phyloP scores from a whole-genome alignment of 2,329 filamentous ascomycete species.

The Aspergillus fumigatiaffinis region DNA sequence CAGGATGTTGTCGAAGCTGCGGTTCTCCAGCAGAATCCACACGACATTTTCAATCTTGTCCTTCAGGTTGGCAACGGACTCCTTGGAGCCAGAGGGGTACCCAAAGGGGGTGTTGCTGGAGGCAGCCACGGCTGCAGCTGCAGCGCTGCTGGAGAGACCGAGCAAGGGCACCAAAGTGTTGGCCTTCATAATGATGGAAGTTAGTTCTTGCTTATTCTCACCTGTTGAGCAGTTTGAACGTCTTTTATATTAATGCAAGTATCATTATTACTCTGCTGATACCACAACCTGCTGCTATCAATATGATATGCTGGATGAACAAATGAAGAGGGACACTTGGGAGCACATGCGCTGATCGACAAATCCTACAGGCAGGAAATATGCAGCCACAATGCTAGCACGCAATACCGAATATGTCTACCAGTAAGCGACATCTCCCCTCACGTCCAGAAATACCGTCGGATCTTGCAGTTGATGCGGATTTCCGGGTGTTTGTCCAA shows the following conservation, averaged over 20 bases:
- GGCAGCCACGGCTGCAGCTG: constrained; percentile 1
- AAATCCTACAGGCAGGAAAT: neutral
- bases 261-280: neutral
- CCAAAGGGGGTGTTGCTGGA: neutral
- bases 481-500: neutral
- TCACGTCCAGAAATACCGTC: neutral
- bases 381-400: neutral
- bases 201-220: neutral
- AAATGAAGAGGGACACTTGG: neutral
- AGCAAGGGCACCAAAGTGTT: constrained; percentile 2
- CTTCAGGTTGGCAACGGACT: constrained; percentile 31
- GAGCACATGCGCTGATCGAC: neutral
- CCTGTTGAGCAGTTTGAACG: no score
- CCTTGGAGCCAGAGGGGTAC: constrained; percentile 26
- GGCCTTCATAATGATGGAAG: constrained; percentile 2
- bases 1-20: constrained; percentile 36
- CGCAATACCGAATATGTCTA: neutral
- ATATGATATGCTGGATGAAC: neutral
- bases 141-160: constrained; percentile 2
- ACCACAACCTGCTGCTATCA: neutral
- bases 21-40: constrained; percentile 37
- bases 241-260: neutral
- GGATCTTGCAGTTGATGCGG: neutral
- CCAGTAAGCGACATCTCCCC: neutral
- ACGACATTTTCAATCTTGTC: constrained; percentile 33